Evolutionary conservation across 2,329 filamentous ascomycete species (phyloP), one percentile per base, ranked within the genome.

Genomic region (Stagonosporopsis chrysanthemi): DNA sequence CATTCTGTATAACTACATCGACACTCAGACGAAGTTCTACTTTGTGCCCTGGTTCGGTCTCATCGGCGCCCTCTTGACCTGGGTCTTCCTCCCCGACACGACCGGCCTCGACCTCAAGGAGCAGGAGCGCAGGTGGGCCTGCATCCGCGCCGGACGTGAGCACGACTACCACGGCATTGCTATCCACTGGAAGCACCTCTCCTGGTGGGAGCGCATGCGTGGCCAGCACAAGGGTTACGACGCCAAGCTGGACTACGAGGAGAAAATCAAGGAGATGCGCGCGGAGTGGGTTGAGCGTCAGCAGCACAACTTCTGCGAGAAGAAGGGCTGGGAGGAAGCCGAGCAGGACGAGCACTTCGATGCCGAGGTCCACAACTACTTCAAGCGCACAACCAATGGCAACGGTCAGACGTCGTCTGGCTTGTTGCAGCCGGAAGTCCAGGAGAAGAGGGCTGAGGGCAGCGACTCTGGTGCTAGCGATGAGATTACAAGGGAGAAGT

Each of bases 11-110:
- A 96, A 94, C 84, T 97, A 97, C 83, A 97, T 97, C 77, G 85
- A 87, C 76, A 89, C 86, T 1, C 87, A 89, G 75, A 89, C 84
- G 60, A 95, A 94, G 77, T 97, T 97, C 82, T 88, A 93, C 77
- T 87, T 97, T 40, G 92, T 97, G 1, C 92, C 94, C 19, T 97
- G 94, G 94, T 97, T 96, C 76, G 94, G 94, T 73, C 88, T 97
- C 15, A 88, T 83, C 15, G 94, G 94, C 67, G 91, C 95, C 80
- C 66, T 97, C 26, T 77, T 97, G 58, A 97, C 93, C 40, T 88
- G 81, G 65, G 65, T 96, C 69, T 98, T 92, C 84, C 88, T 98
- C 29, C 94, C 94, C n/a, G 94, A 98, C 75, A 98, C 94, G 69
- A 97, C 93, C 9, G 94, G 94, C 54, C 89, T 98, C 36, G 94